phyloP scores from a whole-genome alignment of 331 rosid genomes.

The Pyracantha coccinea region DNA sequence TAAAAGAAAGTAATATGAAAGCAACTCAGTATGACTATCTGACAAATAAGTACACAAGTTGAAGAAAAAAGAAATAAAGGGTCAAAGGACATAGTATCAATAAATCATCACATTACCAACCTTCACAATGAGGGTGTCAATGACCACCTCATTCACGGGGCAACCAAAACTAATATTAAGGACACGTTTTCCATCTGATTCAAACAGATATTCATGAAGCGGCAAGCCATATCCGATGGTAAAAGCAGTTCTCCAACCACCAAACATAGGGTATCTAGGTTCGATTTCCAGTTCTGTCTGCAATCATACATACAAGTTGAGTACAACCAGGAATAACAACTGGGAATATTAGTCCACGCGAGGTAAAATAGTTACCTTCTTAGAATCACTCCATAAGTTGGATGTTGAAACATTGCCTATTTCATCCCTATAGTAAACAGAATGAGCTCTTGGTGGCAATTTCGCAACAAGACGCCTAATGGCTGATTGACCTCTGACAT shows the following conservation, averaged over 20 bases:
- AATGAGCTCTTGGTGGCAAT: conserved; percentile 91
- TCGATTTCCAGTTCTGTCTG: conserved; percentile 87
- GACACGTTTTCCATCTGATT: conserved; percentile 61
- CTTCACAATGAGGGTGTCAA: conserved; percentile 73
- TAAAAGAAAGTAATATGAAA: background rate
- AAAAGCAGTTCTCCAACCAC: conserved; percentile 94
- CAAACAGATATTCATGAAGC: conserved; percentile 76
- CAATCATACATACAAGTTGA: conserved; percentile 8
- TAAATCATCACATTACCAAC: conserved; percentile 27
- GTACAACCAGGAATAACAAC: conserved; percentile 15
- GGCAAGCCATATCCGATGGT: conserved; percentile 95
- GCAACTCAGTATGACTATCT: background rate
- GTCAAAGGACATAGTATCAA: background rate
- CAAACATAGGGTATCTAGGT: conserved; percentile 93
- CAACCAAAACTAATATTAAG: conserved; percentile 75
- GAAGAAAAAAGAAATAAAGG: background rate
- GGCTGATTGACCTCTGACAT: conserved; percentile 77
- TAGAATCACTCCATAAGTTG: conserved; percentile 85
- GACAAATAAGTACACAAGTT: background rate
- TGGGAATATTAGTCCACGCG: background rate
- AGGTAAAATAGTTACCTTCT: conserved; percentile 40
- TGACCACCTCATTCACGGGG: conserved; percentile 67
- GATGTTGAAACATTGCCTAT: conserved; percentile 99
- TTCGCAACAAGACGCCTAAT: conserved; percentile 72
- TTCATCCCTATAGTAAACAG: conserved; percentile 90